Percentiles rank a stretch among this genome's conserved stretches.
Conservation (phyloP, 805 yeast species). For the Metschnikowia bowlesiae region DNA sequence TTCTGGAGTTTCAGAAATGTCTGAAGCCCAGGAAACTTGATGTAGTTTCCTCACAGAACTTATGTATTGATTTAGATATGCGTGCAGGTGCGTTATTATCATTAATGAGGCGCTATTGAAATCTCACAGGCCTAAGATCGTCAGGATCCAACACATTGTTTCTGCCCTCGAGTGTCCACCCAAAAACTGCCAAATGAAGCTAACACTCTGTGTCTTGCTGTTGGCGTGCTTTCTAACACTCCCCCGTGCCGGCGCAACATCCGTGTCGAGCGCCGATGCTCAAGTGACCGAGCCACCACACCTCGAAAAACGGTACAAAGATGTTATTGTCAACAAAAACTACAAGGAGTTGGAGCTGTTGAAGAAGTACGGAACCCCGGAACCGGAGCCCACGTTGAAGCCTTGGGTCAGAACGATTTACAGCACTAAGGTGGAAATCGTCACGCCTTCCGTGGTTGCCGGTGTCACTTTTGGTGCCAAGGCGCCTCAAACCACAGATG, state of each 20-base stretch:
- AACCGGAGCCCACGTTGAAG: constrained; percentile 31
- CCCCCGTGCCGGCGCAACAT: constrained; percentile 3
- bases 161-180: not conserved
- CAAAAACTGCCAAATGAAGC: not conserved
- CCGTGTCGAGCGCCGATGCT: constrained; percentile 13
- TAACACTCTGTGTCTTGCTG: not conserved
- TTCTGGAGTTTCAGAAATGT: too few species aligned
- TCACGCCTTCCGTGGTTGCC: constrained; percentile 58
- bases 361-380: constrained; percentile 13
- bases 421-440: constrained; percentile 50
- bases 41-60: not conserved
- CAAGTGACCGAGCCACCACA: constrained; percentile 10
- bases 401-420: constrained; percentile 77
- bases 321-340: constrained; percentile 27
- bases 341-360: constrained; percentile 24
- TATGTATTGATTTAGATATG: not conserved
- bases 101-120: not conserved
- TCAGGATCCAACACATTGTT: not conserved
- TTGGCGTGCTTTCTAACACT: not conserved
- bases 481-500: constrained; percentile 66
- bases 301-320: constrained; percentile 27
- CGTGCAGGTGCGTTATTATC: constrained; percentile 1
- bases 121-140: constrained; percentile 1
- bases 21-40: not conserved
- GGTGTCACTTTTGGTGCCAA: constrained; percentile 63